These are phyloP conservation scores for Colletotrichum musicola DNA, from an alignment of 2,329 filamentous ascomycete genomes.

Conservation along the genomic window DNA sequence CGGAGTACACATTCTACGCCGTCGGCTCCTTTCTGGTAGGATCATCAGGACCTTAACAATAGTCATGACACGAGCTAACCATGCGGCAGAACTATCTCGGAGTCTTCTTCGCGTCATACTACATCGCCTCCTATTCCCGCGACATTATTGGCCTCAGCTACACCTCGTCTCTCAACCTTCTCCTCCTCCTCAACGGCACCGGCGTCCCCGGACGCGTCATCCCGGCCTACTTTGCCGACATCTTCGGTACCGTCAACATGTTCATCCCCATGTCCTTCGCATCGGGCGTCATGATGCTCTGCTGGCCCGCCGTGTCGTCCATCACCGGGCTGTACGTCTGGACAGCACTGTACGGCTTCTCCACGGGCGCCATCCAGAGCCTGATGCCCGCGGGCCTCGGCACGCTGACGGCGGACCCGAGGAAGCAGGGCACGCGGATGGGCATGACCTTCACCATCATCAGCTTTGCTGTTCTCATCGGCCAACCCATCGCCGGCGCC, in stretches of 20 bases:
- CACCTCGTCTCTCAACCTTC: conserved; percentile 67
- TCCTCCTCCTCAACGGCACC: conserved; percentile 75
- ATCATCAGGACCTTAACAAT: background rate
- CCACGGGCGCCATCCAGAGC: conserved; percentile 73
- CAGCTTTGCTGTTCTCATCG: conserved; percentile 65
- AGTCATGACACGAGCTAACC: conserved; percentile 10
- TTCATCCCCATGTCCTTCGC: conserved; percentile 62
- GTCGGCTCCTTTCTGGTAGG: conserved; percentile 47
- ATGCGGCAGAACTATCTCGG: conserved; percentile 59
- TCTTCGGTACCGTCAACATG: conserved; percentile 70
- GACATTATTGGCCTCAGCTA: conserved; percentile 58
- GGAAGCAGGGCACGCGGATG: conserved; percentile 66
- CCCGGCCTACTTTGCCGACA: conserved; percentile 71
- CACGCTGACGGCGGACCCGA: conserved; percentile 64
- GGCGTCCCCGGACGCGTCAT: conserved; percentile 69
- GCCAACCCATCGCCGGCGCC: conserved; percentile 64
- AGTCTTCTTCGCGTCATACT: conserved; percentile 71
- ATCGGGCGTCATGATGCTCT: conserved; percentile 60
- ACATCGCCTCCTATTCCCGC: conserved; percentile 64
- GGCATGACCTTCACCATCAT: conserved; percentile 71
- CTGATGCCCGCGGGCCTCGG: conserved; percentile 74
- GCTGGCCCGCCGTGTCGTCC: conserved; percentile 69
- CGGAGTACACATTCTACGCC: conserved; percentile 58
- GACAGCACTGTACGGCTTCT: conserved; percentile 73
- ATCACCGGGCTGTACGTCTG: conserved; percentile 70